Evolutionary conservation across 371 early-diverging fungal species (phyloP).

Genomic region (Mortierella sp.): DNA sequence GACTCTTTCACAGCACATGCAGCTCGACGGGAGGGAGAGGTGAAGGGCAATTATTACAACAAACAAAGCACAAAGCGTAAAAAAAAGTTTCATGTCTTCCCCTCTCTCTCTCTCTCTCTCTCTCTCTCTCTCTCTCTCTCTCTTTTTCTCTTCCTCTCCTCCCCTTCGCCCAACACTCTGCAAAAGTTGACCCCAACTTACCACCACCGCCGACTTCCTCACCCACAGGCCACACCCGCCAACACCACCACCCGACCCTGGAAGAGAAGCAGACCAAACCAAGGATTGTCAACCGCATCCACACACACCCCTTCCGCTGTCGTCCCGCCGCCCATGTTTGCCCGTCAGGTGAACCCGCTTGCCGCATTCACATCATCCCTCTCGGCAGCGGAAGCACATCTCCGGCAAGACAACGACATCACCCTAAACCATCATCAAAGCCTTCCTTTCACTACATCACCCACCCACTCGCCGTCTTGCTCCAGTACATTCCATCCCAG

Average conservation of each 20-base stretch:
- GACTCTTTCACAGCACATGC: no score
- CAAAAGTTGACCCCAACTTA: neutral
- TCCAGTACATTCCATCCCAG: neutral
- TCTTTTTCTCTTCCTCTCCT: neutral
- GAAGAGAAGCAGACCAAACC: neutral
- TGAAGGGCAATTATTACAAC: no score
- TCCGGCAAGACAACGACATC: slow-evolving; percentile 5
- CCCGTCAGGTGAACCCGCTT: slow-evolving; percentile 42
- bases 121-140: neutral
- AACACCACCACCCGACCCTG: neutral
- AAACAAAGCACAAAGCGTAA: no score
- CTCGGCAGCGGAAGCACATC: slow-evolving; percentile 32
- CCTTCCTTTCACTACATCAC: neutral
- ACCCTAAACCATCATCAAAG: neutral
- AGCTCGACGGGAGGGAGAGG: no score
- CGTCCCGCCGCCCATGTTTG: slow-evolving; percentile 27
- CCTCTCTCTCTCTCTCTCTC: neutral
- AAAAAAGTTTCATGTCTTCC: neutral
- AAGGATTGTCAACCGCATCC: neutral
- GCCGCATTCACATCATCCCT: slow-evolving; percentile 24
- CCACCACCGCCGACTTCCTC: no score
- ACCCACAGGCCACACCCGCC: neutral
- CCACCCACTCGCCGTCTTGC: neutral
- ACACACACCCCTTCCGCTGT: neutral
- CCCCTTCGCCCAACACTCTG: neutral